Conservation (phyloP, 768 basidiomycete genomes). For the Neoboletus brunneissimus region DNA sequence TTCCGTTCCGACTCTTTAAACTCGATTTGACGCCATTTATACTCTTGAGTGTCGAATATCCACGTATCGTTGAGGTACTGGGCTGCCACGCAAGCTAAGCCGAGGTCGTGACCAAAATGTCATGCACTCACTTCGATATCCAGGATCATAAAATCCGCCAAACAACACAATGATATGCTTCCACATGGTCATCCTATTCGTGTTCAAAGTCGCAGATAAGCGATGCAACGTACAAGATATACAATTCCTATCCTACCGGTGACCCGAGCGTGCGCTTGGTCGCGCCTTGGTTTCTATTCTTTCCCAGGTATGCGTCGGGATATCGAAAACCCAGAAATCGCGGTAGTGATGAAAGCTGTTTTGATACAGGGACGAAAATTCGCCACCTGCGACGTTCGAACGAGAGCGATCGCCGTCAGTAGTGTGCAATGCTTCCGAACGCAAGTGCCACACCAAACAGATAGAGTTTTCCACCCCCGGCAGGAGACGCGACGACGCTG, state of each 20-base stretch:
- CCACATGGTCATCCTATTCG: conserved; percentile 80
- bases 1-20: conserved; percentile 65
- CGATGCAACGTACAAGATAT: not conserved
- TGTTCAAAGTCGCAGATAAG: not conserved
- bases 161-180: conserved; percentile 86
- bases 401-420: not conserved
- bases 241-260: conserved; percentile 45
- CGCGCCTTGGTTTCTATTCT: conserved; percentile 81
- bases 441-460: conserved; percentile 56
- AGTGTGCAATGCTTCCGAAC: not conserved
- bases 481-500: conserved; percentile 68
- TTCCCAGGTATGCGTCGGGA: conserved; percentile 79
- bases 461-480: conserved; percentile 83
- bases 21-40: conserved; percentile 79
- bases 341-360: conserved; percentile 86
- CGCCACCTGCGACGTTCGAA: conserved; percentile 53
- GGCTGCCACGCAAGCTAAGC: conserved; percentile 39
- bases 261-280: conserved; percentile 80
- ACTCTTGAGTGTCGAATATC: conserved; percentile 84
- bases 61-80: conserved; percentile 82
- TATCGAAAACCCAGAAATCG: conserved; percentile 87
- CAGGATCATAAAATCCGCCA: conserved; percentile 89
- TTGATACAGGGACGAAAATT: conserved; percentile 82
- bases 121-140: conserved; percentile 57
- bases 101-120: not conserved